Evolutionary conservation across 2,329 filamentous ascomycete genomes (phyloP).

Genomic region (Trichoderma brevicompactum): DNA sequence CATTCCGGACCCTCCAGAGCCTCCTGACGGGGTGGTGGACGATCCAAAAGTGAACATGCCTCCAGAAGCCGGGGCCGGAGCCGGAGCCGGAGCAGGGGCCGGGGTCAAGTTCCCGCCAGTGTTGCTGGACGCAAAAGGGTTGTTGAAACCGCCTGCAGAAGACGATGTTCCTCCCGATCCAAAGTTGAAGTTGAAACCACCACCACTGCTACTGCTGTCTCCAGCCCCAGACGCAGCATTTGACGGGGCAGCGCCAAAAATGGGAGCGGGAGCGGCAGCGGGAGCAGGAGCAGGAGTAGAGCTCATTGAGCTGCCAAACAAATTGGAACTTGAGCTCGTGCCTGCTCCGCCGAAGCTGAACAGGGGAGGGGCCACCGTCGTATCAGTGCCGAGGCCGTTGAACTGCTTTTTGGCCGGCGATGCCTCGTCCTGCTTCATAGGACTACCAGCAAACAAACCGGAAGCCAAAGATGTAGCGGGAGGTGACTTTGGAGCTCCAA

Average conservation of each 20-base stretch:
- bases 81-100: constrained; percentile 35
- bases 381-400: constrained; percentile 35
- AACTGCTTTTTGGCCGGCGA: constrained; percentile 46
- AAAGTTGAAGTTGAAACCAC: constrained; percentile 42
- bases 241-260: constrained; percentile 32
- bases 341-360: constrained; percentile 43
- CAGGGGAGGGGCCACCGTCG: constrained; percentile 37
- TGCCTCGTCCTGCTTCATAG: constrained; percentile 50
- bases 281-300: constrained; percentile 31
- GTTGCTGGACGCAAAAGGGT: constrained; percentile 46
- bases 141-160: constrained; percentile 42
- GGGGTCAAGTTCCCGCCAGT: constrained; percentile 34
- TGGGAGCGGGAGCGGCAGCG: constrained; percentile 30
- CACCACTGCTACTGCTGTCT: constrained; percentile 11
- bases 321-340: constrained; percentile 43
- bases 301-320: constrained; percentile 43
- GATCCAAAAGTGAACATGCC: constrained; percentile 47
- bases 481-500: constrained; percentile 45
- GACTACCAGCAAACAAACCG: constrained; percentile 47
- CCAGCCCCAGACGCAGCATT: constrained; percentile 32
- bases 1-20: constrained; percentile 36
- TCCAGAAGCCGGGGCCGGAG: constrained; percentile 36
- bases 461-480: constrained; percentile 34
- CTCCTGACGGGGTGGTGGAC: constrained; percentile 32
- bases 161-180: constrained; percentile 34